A percentile compares a stretch with the other conserved stretches of the same genome.
phyloP scores from a whole-genome alignment of 2,329 filamentous ascomycete genomes.

The Neofusicoccum laricinum region DNA sequence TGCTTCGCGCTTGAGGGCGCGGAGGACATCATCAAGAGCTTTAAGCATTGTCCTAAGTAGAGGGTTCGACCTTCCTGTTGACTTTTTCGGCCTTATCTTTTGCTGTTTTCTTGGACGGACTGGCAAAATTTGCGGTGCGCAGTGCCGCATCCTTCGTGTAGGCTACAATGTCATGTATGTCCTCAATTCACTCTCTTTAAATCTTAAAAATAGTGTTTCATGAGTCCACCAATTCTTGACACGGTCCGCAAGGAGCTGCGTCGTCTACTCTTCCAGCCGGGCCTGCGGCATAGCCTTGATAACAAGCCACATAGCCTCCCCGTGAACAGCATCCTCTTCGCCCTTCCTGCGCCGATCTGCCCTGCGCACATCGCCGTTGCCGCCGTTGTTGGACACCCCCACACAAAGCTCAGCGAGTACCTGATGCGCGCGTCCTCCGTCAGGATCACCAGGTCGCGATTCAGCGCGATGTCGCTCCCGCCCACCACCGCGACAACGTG shows the following conservation, averaged over 20 bases:
- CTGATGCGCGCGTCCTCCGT: background rate
- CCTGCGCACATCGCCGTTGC: background rate
- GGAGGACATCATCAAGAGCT: background rate
- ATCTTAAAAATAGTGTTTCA: no score
- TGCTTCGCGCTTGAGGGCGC: background rate
- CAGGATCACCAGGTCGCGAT: background rate
- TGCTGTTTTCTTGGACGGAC: no score
- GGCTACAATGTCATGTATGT: no score
- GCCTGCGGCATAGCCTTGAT: conserved; percentile 11
- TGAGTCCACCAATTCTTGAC: no score
- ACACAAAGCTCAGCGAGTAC: background rate
- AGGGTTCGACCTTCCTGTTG: no score
- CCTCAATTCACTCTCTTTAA: no score
- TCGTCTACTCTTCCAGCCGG: conserved; percentile 6
- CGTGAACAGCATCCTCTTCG: background rate
- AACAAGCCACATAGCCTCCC: conserved; percentile 15
- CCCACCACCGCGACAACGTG: no score
- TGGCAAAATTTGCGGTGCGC: no score
- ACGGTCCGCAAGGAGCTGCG: conserved; percentile 10
- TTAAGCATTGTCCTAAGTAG: background rate
- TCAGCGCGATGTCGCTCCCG: no score
- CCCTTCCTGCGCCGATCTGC: background rate
- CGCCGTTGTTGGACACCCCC: background rate
- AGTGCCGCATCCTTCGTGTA: no score
- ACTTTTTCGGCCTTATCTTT: no score